Base-by-base conservation (phyloP, 2,329 filamentous ascomycete species). In the Graphilbum fragrans region DNA sequence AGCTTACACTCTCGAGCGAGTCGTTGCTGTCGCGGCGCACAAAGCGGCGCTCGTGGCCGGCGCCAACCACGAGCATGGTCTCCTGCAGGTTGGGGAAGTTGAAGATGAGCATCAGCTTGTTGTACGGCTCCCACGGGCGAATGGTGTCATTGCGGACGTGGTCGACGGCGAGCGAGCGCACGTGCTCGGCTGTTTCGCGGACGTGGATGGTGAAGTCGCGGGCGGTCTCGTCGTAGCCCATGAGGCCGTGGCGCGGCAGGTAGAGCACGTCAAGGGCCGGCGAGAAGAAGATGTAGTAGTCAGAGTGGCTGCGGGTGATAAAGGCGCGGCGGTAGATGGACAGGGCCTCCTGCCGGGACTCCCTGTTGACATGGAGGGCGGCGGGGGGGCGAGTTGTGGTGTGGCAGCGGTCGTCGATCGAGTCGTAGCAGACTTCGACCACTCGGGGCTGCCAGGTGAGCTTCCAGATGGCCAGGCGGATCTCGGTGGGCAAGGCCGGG, bases 41-140 rank as follows among this genome's bases (percentile, higher is more conserved):
- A 7, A 21, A 11, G 16, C 43, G 43, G 22, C 38, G 38, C 18
- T 47, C 45, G 23, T 44, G 27, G 18, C 37, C 41, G 23, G 31
- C 35, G 21, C 44, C 45, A 33, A 62, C 47, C 22, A 66, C 57
- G 12, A 66, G 41, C 37, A 58, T 58, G 34, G 62, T 57, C 51
- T 64, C 58, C 45, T 57, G 49, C 23, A 63, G 51, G 21, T 56
- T 51, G 2, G 56, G 57, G 38, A 67, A 69, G 41, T 58, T 60
- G 36, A 63, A 54, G 40, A 70, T 58, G 34, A 70, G 51, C 20
- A 58, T 58, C 25, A 65, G 64, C 53, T 70, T 70, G 55, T 66
- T 68, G 55, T 69, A 70, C 11, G 62, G 62, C 55, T 70, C 67
- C 67, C 67, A 70, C 16, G 66, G 66, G 29, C 64, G 55, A 38